Evolutionary conservation across 306 rosid genomes (phyloP), one percentile per base, ranked within the genome.

Genomic region (Castanea sativa): DNA sequence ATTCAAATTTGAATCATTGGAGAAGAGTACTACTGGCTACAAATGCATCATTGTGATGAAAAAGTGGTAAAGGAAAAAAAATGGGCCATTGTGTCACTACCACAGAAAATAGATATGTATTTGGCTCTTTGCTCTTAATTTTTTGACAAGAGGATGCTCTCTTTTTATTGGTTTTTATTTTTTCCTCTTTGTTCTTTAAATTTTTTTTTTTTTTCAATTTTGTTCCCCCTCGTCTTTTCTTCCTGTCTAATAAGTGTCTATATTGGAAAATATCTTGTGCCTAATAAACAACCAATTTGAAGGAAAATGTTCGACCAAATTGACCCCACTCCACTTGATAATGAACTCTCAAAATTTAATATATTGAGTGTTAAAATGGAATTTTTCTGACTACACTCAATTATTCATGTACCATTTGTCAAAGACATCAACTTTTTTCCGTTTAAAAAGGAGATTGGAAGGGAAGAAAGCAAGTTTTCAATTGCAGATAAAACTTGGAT

Each of bases 71-170:
- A 79, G 49, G 73, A 69, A 71, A 71, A 51, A 15, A 78, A 57
- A 49, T 80, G 88, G 87, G 74, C 81, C 80, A 80, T 6, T 77
- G 58, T 78, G 86, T 84, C 80, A 74, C 60, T 29, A 23, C 80
- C 78, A 45, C 35, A 18, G 45, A 51, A 57, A 60, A 59, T 73
- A 64, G 11, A 56, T 65, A 33, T 41, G 73, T 55, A 41, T 20
- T 79, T 85, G 81, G 80, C 79, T 49, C 79, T 76, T 74, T 71
- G 45, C 33, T 13, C 71, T 33, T 6, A 18, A 32, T 65, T 33
- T 21, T 41, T 65, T 65, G 41, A 63, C 45, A 6, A 65, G 71
- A 65, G 71, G 1, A 18, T 67, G 21, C 51, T 19, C 71, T 32
- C 19, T 6, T 65, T 49, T 49, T 49, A 12, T 49, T 49, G 53